Conservation (phyloP, 495 filamentous ascomycete genomes). For the Annulohypoxylon moriforme region DNA sequence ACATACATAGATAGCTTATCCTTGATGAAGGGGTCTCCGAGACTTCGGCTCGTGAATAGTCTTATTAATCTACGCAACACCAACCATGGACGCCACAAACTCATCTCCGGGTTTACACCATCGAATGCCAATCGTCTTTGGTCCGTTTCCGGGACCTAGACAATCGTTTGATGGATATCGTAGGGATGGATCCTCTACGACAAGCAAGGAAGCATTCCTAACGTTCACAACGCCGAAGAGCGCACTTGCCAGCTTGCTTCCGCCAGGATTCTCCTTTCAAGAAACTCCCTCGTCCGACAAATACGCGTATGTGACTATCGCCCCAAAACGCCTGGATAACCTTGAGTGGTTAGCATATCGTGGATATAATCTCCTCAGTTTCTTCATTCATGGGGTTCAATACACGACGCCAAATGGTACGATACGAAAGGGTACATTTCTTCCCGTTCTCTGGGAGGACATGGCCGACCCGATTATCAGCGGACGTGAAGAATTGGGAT, state of each 20-base stretch:
- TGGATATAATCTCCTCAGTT: constrained; percentile 22
- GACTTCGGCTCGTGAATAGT: background rate
- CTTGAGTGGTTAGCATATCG: constrained; percentile 23
- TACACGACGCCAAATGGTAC: background rate
- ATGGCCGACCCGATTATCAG: constrained; percentile 27
- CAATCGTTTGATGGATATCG: constrained; percentile 19
- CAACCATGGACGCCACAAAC: constrained; percentile 1
- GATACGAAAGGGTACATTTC: constrained; percentile 10
- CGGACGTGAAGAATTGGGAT: constrained; percentile 21
- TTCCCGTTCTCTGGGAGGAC: constrained; percentile 26
- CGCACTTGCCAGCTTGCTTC: constrained; percentile 8
- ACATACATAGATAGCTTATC: background rate
- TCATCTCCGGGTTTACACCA: constrained; percentile 2
- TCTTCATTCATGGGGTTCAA: constrained; percentile 21
- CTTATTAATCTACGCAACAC: background rate
- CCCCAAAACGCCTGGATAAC: constrained; percentile 15
- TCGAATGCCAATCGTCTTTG: constrained; percentile 24
- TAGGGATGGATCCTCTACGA: constrained; percentile 4
- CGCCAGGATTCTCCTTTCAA: constrained; percentile 20
- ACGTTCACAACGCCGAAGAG: constrained; percentile 18
- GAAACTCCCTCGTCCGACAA: background rate
- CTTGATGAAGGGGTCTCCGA: background rate
- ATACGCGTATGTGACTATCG: constrained; percentile 18
- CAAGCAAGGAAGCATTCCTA: constrained; percentile 17
- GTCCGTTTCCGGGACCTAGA: constrained; percentile 22